Evolutionary conservation across 768 basidiomycete genomes (phyloP), one percentile per base, ranked within the genome.

Genomic region (Suillus hirtellus): DNA sequence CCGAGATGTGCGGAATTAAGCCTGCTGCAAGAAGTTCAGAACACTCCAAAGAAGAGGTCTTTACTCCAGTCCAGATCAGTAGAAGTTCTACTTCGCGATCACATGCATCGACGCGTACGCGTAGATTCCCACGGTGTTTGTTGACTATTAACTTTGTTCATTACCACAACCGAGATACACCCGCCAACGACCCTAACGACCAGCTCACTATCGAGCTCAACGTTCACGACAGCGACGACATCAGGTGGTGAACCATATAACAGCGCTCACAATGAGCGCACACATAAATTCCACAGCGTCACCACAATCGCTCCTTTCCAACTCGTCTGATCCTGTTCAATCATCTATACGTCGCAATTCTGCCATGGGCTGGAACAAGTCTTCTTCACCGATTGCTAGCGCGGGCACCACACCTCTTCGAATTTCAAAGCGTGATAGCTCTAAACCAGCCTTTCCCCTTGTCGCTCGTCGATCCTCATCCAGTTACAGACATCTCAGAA

Each of bases 401-500:
- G 17, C 59, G 1, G 71, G 66, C 35, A 86, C 83, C 0, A 86
- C 89, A 0, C 91, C 91, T 24, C 84, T 93, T 50, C 84, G 89
- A 65, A 91, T 93, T 66, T 77, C 88, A 42, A 58, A 61, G 71
- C 67, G 65, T 79, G 81, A 52, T 14, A 67, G 66, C 35, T 58
- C 19, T 66, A 76, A 66, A 52, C 70, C 77, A 5, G 78, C 79
- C 24, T 81, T 78, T 53, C 79, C 85, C 52, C 73, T 77, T n/a
- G 75, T 92, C 52, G 86, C 87, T 55, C 86, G 92, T 38, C 84
- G 92, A 49, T 82, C 85, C 17, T 92, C 90, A 9, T 88, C 86
- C 47, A 92, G 90, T 74, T 94, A 89, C 77, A 88, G 84, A 67
- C 92, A 92, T 74, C 83, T 93, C 66, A 84, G 82, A 69, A 88